phyloP scores from a whole-genome alignment of 179 eudicot genomes.

The Sideroxylon spinosum region DNA sequence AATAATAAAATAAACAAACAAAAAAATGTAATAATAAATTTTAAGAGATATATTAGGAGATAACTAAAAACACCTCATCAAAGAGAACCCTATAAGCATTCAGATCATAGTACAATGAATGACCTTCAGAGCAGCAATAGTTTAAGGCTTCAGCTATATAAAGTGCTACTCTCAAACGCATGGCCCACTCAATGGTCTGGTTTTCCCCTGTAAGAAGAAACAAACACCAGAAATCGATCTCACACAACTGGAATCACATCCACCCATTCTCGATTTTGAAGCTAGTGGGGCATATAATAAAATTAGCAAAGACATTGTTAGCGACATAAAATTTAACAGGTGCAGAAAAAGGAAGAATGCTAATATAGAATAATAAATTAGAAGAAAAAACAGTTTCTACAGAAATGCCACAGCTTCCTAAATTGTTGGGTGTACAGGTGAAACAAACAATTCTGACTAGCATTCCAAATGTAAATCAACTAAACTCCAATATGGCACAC shows the following conservation, averaged over 20 bases:
- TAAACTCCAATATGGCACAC: background rate
- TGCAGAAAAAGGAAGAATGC: background rate
- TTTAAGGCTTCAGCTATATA: conserved; percentile 58
- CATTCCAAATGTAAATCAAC: conserved; percentile 14
- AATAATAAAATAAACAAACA: background rate
- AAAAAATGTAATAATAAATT: background rate
- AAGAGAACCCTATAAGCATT: conserved; percentile 65
- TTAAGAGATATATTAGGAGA: background rate
- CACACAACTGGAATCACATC: background rate
- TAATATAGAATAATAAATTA: background rate
- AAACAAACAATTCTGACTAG: background rate
- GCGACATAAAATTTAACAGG: background rate
- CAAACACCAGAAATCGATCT: background rate
- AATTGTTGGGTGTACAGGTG: background rate
- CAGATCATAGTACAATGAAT: conserved; percentile 51
- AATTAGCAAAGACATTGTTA: background rate
- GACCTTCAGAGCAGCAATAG: conserved; percentile 55
- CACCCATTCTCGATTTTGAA: background rate
- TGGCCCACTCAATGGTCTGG: conserved; percentile 65
- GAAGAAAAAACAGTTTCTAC: background rate
- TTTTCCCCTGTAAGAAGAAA: conserved; percentile 49
- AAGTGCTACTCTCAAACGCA: conserved; percentile 57
- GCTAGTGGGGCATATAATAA: background rate
- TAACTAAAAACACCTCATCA: conserved; percentile 38
- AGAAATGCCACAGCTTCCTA: no score